phyloP scores from a whole-genome alignment of 2,329 filamentous ascomycete genomes.

The Claviceps capensis region DNA sequence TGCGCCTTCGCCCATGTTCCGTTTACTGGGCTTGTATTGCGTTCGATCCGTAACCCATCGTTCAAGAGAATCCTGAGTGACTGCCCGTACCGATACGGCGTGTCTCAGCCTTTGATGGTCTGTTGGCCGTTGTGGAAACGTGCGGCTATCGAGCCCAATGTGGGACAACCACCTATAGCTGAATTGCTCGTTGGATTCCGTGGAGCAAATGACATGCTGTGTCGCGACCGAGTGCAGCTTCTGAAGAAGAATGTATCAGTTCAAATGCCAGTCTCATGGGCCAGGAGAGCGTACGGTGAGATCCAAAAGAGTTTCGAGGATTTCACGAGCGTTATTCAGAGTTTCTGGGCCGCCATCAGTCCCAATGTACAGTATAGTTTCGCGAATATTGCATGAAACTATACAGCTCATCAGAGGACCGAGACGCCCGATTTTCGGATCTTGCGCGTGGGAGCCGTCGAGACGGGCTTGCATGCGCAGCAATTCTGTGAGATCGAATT shows the following conservation, averaged over 20 bases:
- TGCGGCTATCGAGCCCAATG: conserved; percentile 13
- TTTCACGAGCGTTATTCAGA: conserved; percentile 6
- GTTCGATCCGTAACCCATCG: conserved; percentile 5
- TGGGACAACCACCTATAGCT: conserved; percentile 16
- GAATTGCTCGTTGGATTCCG: conserved; percentile 6
- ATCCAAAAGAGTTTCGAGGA: conserved; percentile 10
- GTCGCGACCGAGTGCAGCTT: not conserved
- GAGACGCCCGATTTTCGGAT: not conserved
- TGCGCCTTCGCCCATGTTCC: not conserved
- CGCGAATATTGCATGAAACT: conserved; percentile 15
- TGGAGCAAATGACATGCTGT: conserved; percentile 14
- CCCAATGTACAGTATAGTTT: conserved; percentile 17
- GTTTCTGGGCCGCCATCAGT: conserved; percentile 4
- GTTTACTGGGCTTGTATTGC: conserved; percentile 1
- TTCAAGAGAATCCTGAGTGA: conserved; percentile 1
- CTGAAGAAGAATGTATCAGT: conserved; percentile 5
- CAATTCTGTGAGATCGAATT: not conserved
- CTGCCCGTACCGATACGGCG: conserved; percentile 6
- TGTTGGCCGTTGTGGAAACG: conserved; percentile 8
- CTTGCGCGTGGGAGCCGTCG: not conserved
- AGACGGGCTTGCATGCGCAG: not conserved
- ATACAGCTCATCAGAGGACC: not conserved
- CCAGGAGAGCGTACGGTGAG: conserved; percentile 3
- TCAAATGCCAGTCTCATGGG: no score
- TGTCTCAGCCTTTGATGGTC: conserved; percentile 2